Percentiles rank a stretch among this genome's conserved stretches.
Conservation (phyloP, 2,329 filamentous ascomycete species). For the Leptographium procerum region DNA sequence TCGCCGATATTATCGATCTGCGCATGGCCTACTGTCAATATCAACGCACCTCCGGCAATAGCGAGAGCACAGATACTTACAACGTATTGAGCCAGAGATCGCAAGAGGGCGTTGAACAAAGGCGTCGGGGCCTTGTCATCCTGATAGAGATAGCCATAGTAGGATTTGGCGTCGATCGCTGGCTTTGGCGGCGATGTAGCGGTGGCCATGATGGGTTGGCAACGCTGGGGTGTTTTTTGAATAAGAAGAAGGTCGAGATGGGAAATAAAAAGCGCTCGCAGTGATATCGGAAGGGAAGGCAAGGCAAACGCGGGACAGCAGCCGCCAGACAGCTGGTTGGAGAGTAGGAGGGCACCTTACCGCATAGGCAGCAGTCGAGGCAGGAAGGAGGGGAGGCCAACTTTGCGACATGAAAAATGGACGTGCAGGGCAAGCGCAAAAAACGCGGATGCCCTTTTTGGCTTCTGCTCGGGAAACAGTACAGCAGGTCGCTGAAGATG, state of each 20-base stretch:
- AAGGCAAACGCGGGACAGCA: constrained; percentile 3
- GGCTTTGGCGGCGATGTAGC: constrained; percentile 9
- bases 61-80: constrained; percentile 36
- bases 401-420: not conserved
- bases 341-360: not conserved
- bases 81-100: constrained; percentile 58
- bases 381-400: not conserved
- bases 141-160: constrained; percentile 59
- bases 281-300: not conserved
- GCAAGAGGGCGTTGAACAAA: constrained; percentile 54
- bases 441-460: not conserved
- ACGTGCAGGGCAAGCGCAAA: not conserved
- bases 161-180: constrained; percentile 20
- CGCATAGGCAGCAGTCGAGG: constrained; percentile 1
- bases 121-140: constrained; percentile 56
- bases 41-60: not conserved
- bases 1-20: constrained; percentile 50
- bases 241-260: not conserved
- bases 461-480: not conserved
- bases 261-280: not conserved
- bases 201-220: constrained; percentile 6
- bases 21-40: constrained; percentile 4
- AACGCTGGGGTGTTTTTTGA: not conserved
- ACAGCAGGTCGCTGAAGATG: not conserved
- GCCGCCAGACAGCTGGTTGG: not conserved